These are phyloP conservation scores for Cladosporium sp. DNA, from an alignment of 2,329 filamentous ascomycete species.

Conservation along the genomic window DNA sequence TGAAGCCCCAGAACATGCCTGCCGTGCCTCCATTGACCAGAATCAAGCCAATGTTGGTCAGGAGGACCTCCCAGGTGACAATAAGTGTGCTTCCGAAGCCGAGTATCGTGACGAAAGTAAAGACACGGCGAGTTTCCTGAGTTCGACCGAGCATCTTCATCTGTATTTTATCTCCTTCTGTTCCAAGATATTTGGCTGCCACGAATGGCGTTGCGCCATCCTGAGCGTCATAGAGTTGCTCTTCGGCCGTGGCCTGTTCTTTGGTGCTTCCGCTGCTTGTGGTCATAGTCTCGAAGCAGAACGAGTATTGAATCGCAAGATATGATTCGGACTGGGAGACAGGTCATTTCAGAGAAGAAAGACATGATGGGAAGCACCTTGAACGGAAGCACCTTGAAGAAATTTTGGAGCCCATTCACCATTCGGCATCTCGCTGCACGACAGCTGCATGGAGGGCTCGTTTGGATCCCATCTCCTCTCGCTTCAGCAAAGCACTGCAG, in stretches of 20 bases:
- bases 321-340: too few relatives aligned
- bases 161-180: conserved; percentile 7
- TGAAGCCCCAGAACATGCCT: conserved; percentile 28
- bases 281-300: not conserved
- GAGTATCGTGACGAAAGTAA: conserved; percentile 27
- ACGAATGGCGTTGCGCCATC: conserved; percentile 6
- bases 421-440: too few relatives aligned
- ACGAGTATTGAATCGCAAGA: too few relatives aligned
- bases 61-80: conserved; percentile 27
- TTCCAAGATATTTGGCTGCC: conserved; percentile 7
- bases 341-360: too few relatives aligned
- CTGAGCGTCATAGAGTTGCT: conserved; percentile 6
- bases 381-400: too few relatives aligned
- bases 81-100: conserved; percentile 29
- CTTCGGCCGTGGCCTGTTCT: not conserved
- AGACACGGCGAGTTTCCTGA: conserved; percentile 22
- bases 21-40: conserved; percentile 31
- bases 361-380: too few relatives aligned
- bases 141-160: conserved; percentile 7
- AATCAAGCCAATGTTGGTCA: conserved; percentile 15
- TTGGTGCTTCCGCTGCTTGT: not conserved
- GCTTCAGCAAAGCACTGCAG: not conserved
- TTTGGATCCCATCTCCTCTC: not conserved
- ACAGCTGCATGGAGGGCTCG: too few relatives aligned
- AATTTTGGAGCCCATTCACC: too few relatives aligned